Conservation (phyloP, 352 stramenopile species). For the Phytopythium litorale region DNA sequence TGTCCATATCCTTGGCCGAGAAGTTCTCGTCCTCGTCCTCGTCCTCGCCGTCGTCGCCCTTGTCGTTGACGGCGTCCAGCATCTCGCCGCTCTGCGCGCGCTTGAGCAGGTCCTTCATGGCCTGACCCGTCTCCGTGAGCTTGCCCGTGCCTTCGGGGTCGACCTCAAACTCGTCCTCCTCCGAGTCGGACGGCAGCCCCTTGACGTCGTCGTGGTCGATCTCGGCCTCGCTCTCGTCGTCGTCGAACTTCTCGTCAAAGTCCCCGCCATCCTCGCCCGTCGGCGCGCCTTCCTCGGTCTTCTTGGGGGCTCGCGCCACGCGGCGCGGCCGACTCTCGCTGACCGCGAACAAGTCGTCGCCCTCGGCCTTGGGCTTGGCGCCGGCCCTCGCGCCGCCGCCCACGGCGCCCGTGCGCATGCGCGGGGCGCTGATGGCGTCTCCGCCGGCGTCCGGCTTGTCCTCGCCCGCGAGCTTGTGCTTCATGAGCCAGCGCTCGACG, state of each 20-base stretch:
- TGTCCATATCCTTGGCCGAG: conserved; percentile 80
- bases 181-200: conserved; percentile 65
- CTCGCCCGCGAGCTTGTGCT: conserved; percentile 79
- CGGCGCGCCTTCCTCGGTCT: conserved; percentile 35
- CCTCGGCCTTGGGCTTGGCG: conserved; percentile 34
- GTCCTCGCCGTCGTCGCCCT: conserved; percentile 58
- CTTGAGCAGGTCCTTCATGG: conserved; percentile 83
- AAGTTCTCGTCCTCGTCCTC: conserved; percentile 55
- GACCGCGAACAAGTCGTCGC: conserved; percentile 68
- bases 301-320: conserved; percentile 44
- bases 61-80: conserved; percentile 45
- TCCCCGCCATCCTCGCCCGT: conserved; percentile 81
- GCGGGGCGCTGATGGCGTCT: conserved; percentile 60
- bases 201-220: conserved; percentile 70
- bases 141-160: conserved; percentile 67
- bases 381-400: conserved; percentile 14
- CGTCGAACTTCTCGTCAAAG: conserved; percentile 87
- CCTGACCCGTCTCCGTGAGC: conserved; percentile 75
- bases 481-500: conserved; percentile 86
- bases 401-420: conserved; percentile 66
- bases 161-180: conserved; percentile 74
- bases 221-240: conserved; percentile 83
- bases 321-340: conserved; percentile 45
- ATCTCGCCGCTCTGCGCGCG: conserved; percentile 75
- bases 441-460: conserved; percentile 46